phyloP scores from a whole-genome alignment of 2,329 filamentous ascomycete species.

The Lachnellula hyalina region DNA sequence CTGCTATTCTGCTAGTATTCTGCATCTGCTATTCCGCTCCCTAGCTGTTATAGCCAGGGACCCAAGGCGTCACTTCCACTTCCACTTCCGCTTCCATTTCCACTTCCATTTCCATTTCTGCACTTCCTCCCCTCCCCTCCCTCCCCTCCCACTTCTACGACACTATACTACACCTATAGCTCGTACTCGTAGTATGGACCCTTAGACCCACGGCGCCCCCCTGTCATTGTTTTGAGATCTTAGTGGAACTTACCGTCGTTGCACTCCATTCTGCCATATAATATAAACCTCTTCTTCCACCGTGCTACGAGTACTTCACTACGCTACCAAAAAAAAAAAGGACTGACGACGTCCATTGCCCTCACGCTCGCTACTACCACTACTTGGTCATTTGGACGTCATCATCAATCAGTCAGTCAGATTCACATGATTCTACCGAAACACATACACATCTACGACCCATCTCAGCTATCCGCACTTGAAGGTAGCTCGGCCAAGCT shows the following conservation, averaged over 20 bases:
- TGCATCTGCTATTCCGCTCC: neutral
- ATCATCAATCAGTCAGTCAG: neutral
- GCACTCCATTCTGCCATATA: constrained; percentile 18
- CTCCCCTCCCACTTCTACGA: neutral
- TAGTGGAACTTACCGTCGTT: constrained; percentile 23
- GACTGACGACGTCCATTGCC: neutral
- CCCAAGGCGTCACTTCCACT: neutral
- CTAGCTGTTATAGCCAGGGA: neutral
- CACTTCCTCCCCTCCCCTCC: neutral
- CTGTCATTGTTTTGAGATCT: constrained; percentile 13
- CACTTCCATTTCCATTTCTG: neutral
- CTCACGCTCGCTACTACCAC: constrained; percentile 21
- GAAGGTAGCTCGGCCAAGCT: neutral
- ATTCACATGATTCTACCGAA: neutral
- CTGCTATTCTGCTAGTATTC: too few species aligned
- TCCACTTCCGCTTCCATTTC: neutral
- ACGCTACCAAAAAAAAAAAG: neutral
- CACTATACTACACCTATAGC: neutral
- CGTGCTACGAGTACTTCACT: constrained; percentile 1
- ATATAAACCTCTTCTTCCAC: constrained; percentile 21
- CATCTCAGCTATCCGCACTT: neutral
- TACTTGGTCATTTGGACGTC: neutral
- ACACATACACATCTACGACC: neutral
- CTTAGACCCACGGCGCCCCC: neutral
- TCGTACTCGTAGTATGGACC: constrained; percentile 3